phyloP scores from a whole-genome alignment of 2,329 filamentous ascomycete species.

The Cytospora piceicola region DNA sequence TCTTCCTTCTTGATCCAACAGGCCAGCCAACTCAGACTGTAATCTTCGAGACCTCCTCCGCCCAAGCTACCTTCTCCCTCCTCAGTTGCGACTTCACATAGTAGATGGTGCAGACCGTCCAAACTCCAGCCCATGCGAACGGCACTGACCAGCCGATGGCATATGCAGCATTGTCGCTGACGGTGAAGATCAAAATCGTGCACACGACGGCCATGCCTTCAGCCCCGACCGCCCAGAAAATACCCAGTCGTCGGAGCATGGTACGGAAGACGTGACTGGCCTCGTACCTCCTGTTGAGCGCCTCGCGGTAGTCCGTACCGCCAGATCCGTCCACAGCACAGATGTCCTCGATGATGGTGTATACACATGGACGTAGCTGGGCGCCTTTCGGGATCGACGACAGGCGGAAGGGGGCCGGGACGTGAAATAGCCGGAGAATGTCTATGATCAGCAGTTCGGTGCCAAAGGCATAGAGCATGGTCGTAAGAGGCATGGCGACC shows the following conservation, averaged over 20 bases:
- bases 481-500: constrained; percentile 55
- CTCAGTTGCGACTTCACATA: constrained; percentile 36
- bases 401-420: constrained; percentile 62
- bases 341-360: constrained; percentile 70
- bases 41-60: constrained; percentile 32
- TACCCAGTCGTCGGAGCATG: constrained; percentile 58
- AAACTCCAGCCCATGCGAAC: constrained; percentile 35
- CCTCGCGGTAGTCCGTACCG: constrained; percentile 56
- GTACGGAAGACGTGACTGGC: constrained; percentile 57
- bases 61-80: constrained; percentile 36
- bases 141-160: constrained; percentile 35
- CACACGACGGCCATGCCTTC: constrained; percentile 32
- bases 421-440: constrained; percentile 40
- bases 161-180: constrained; percentile 34
- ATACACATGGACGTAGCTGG: constrained; percentile 61
- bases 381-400: constrained; percentile 65
- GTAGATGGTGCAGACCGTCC: constrained; percentile 35
- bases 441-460: constrained; percentile 47
- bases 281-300: constrained; percentile 54
- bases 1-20: not conserved
- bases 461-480: constrained; percentile 54
- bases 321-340: constrained; percentile 69
- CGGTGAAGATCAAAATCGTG: constrained; percentile 35
- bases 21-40: not conserved
- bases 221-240: constrained; percentile 59